Conservation (phyloP, 1,284 basidiomycete species). For the Phylloboletellus chloephorus region DNA sequence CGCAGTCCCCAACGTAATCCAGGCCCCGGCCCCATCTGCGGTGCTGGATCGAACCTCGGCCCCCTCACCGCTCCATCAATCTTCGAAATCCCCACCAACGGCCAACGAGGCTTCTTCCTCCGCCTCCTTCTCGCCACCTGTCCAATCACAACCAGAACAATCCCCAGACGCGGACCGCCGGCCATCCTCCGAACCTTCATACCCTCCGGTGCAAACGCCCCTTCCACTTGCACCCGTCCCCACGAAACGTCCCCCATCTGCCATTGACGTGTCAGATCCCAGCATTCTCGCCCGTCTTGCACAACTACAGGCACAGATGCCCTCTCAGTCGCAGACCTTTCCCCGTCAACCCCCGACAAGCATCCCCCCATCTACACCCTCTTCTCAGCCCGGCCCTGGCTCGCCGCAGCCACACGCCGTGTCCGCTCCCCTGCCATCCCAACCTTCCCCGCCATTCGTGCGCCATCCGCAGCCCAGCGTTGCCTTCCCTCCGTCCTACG, state of each 20-base stretch:
- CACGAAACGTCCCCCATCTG: constrained; percentile 2
- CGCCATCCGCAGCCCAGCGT: constrained; percentile 15
- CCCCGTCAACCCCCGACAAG: constrained; percentile 10
- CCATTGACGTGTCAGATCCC: constrained; percentile 24
- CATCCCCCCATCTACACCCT: constrained; percentile 1
- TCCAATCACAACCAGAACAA: constrained; percentile 10
- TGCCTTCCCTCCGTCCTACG: constrained; percentile 2
- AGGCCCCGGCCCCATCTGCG: constrained; percentile 2
- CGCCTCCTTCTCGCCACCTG: constrained; percentile 6
- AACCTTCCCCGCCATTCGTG: constrained; percentile 5
- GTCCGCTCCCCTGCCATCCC: constrained; percentile 5
- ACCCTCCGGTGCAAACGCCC: background rate
- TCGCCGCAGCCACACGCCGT: background rate
- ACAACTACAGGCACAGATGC: constrained; percentile 22
- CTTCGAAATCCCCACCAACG: background rate
- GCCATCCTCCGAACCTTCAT: constrained; percentile 5
- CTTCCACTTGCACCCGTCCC: background rate
- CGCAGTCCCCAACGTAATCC: constrained; percentile 6
- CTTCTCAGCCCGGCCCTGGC: constrained; percentile 1
- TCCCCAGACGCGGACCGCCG: constrained; percentile 1
- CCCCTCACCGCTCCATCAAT: constrained; percentile 4
- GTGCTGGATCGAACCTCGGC: constrained; percentile 11
- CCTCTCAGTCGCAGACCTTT: constrained; percentile 10
- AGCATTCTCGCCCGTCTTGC: constrained; percentile 20
- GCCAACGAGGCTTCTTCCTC: constrained; percentile 2